phyloP scores from a whole-genome alignment of 371 early-diverging fungal species.

The Coemansia sp. region DNA sequence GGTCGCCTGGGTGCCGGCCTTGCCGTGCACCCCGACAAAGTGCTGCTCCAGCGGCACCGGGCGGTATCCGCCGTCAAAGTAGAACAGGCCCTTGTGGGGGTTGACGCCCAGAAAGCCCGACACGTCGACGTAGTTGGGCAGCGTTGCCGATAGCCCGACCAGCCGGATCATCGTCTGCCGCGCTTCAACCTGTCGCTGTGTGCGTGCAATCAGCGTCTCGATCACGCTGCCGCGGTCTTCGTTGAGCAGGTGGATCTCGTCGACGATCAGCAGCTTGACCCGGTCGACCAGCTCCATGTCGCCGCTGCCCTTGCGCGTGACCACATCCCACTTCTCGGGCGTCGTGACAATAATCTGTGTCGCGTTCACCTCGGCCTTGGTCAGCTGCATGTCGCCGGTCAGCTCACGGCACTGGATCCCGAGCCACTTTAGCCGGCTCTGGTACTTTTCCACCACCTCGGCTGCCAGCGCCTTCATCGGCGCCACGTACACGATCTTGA shows the following conservation, averaged over 20 bases:
- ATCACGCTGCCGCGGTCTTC: constrained; percentile 99
- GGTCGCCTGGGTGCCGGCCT: constrained; percentile 66
- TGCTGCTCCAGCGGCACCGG: constrained; percentile 96
- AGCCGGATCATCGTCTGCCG: constrained; percentile 95
- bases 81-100: constrained; percentile 89
- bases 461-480: constrained; percentile 99
- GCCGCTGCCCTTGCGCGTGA: constrained; percentile 93
- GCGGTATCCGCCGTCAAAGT: constrained; percentile 93
- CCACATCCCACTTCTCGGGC: constrained; percentile 99
- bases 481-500: constrained; percentile 98
- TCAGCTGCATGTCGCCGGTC: constrained; percentile 98
- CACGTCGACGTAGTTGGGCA: constrained; percentile 99
- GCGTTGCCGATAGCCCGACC: constrained; percentile 98
- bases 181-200: constrained; percentile 89
- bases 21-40: constrained; percentile 91
- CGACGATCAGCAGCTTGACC: constrained; percentile 93
- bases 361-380: constrained; percentile 83
- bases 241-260: constrained; percentile 99
- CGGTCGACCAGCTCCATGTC: constrained; percentile 89
- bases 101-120: constrained; percentile 93
- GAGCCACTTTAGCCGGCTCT: constrained; percentile 77
- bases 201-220: constrained; percentile 97
- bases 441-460: constrained; percentile 95
- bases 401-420: constrained; percentile 88
- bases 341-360: constrained; percentile 99